Base-by-base conservation (phyloP, 768 basidiomycete genomes). In the Strobilomyces confusus region DNA sequence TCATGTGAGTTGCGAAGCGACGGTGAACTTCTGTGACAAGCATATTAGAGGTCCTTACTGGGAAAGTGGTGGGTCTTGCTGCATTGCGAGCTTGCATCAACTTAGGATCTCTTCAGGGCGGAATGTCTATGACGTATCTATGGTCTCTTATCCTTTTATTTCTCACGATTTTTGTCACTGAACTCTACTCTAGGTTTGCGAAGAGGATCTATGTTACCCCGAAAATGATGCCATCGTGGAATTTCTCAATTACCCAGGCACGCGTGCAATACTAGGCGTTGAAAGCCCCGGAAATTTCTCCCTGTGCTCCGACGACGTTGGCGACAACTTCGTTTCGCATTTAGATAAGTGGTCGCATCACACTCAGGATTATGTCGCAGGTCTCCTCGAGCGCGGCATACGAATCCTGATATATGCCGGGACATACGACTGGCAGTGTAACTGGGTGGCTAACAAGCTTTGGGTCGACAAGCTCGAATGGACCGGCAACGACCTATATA, bases 391-490 rank as follows among this genome's bases (percentile, higher is more conserved):
- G 57, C 75, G 80, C 20, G 77, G 74, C 30, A 63, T 84, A 40
- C 67, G 73, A n/a, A 72, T 81, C 26, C 70, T 84, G 40, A 74
- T 80, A 30, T 83, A 80, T 61, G 79, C 77, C 37, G 15, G 64
- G 66, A 17, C 59, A 32, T 75, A 80, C 56, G 81, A 83, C 61
- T 80, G 72, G 71, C 75, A 78, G 23, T 81, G 80, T 62, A 86
- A 86, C 61, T 81, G 78, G 77, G 70, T 85, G 29, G 84, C 81
- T 1, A 86, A 86, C 61, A 80, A 83, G 65, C 68, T 72, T 20
- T 86, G 82, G 84, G 78, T 81, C 15, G 69, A 78, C 29, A 72
- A 65, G 5, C 64, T 88, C 40, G 77, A 84, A 29, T 89, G 86
- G 87, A 77, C 74, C 23, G 80, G 82, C 3, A 67, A 78, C 44